Evolutionary conservation across 345 rosid species (phyloP).

Genomic region (Stellera chamaejasme): DNA sequence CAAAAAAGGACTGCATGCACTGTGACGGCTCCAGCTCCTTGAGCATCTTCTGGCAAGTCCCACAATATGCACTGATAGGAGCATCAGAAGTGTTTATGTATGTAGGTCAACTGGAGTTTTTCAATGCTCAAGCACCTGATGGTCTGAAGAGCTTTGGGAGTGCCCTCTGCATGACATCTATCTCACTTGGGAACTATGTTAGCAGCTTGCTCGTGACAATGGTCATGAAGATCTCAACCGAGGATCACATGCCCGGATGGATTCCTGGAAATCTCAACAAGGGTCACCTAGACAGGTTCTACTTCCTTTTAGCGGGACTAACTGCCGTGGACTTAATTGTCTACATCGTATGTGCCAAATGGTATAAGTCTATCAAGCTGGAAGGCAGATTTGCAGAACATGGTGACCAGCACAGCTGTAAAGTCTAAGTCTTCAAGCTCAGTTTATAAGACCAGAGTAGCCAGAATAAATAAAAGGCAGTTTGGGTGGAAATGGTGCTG

Average conservation of each 20-base stretch:
- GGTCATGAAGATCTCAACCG: constrained; percentile 90
- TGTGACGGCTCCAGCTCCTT: constrained; percentile 92
- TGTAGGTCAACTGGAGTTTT: constrained; percentile 93
- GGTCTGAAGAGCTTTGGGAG: constrained; percentile 95
- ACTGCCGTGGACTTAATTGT: constrained; percentile 56
- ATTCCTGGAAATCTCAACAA: constrained; percentile 90
- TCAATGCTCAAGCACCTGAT: constrained; percentile 93
- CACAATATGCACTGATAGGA: constrained; percentile 84
- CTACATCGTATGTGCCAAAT: constrained; percentile 69
- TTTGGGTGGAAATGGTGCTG: constrained; percentile 1
- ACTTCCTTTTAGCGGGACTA: constrained; percentile 77
- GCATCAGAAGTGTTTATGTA: constrained; percentile 99
- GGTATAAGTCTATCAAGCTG: constrained; percentile 73
- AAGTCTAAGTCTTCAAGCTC: constrained; percentile 32
- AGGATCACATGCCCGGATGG: constrained; percentile 94
- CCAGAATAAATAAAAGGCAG: constrained; percentile 21
- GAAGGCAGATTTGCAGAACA: constrained; percentile 43
- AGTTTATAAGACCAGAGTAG: constrained; percentile 13
- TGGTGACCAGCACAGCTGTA: constrained; percentile 23
- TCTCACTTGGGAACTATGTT: constrained; percentile 94
- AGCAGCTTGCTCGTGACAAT: constrained; percentile 90
- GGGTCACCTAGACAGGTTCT: constrained; percentile 93
- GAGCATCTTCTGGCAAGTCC: constrained; percentile 98
- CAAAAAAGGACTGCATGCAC: constrained; percentile 51
- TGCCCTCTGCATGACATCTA: constrained; percentile 93